These are phyloP conservation scores for Angophora floribunda DNA, from an alignment of 345 rosid species.

Conservation along the genomic window DNA sequence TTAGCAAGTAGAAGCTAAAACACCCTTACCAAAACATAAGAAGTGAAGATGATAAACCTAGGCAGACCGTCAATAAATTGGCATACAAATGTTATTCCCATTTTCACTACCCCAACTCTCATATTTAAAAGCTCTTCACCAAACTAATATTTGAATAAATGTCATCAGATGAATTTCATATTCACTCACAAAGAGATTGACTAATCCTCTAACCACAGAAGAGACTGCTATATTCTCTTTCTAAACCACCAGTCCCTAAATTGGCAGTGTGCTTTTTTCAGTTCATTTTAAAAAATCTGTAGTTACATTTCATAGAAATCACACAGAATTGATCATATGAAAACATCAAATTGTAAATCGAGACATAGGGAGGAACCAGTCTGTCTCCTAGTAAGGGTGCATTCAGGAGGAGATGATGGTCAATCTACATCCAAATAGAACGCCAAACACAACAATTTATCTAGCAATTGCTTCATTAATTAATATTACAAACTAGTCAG, in stretches of 20 bases:
- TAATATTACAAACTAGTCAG: neutral
- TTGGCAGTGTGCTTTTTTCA: neutral
- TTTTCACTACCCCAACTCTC: neutral
- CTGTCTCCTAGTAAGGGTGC: neutral
- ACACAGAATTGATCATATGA: neutral
- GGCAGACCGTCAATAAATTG: neutral
- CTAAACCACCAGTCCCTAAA: neutral
- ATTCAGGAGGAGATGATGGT: neutral
- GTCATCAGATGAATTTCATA: neutral
- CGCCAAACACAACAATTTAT: neutral
- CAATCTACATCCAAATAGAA: neutral
- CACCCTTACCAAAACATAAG: neutral
- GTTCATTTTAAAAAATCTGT: neutral
- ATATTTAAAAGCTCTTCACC: neutral
- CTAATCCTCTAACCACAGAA: neutral
- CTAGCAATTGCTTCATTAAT: neutral
- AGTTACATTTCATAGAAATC: neutral
- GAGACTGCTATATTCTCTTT: neutral
- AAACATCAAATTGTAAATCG: neutral
- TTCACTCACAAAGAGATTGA: neutral
- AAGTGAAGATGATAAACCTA: neutral
- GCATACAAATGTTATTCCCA: neutral
- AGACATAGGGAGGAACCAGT: neutral
- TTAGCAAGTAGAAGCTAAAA: neutral
- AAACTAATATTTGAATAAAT: neutral